Base-by-base conservation (phyloP, 129 eudicot genomes). In the Sambucus nigra region DNA sequence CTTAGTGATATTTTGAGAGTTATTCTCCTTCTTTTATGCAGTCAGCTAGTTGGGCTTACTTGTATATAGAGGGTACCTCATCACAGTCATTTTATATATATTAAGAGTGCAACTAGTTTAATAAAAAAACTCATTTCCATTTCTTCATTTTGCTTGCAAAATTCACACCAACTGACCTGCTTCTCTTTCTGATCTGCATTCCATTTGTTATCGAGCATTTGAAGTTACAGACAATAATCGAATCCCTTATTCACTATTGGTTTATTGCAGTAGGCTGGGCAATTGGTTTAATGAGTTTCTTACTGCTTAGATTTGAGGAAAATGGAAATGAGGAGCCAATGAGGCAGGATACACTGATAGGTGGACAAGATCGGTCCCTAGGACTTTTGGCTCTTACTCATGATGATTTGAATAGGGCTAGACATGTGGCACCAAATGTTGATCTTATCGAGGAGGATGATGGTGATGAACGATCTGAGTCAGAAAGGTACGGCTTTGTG, bases 111-210 rank as follows among this genome's bases (percentile, higher is more conserved):
- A n/a, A n/a, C n/a, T n/a, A n/a, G n/a, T n/a, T n/a, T n/a, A n/a
- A n/a, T n/a, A n/a, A n/a, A n/a, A n/a, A n/a, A n/a, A n/a, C n/a
- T n/a, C n/a, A n/a, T n/a, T n/a, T n/a, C n/a, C n/a, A n/a, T n/a
- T n/a, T n/a, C n/a, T n/a, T n/a, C n/a, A n/a, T n/a, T n/a, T n/a
- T n/a, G n/a, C n/a, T n/a, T n/a, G n/a, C n/a, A n/a, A n/a, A n/a
- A n/a, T n/a, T n/a, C n/a, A n/a, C n/a, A n/a, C 95, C 97, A 51
- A 86, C 95, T 38, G 84, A 89, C 60, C 81, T 89, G 82, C 86
- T 89, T 68, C 83, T 89, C 41, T 89, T 84, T 41, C 97, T 84
- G 79, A 84, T 89, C 29, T 89, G 97, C 81, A 84, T 89, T 51
- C 97, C 95, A 1, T 89, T 89, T 59, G 97, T 94, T 32, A 63